Evolutionary conservation across 1,284 basidiomycete genomes (phyloP), one percentile per base, ranked within the genome.

Genomic region (Ustilago shanxiensis): DNA sequence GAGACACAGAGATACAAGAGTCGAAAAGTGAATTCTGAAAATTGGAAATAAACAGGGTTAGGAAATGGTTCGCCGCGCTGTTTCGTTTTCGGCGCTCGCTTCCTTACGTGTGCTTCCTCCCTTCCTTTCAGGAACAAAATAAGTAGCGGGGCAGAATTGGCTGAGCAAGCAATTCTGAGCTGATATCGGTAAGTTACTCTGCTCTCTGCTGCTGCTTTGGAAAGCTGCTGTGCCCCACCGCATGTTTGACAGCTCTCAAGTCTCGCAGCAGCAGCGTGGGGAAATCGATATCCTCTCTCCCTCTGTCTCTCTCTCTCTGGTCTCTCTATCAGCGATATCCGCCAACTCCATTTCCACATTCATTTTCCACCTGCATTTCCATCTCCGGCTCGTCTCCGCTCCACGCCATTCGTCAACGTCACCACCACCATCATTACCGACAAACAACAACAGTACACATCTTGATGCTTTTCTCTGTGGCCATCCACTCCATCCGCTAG

Each of bases 101-200:
- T n/a, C n/a, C n/a, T n/a, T n/a, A 6, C 7, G 37, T 16, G 1
- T 41, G 13, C 10, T 16, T n/a, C 37, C 18, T 41, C 1, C 37
- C 14, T 41, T n/a, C 18, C 11, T 14, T 16, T 41, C 37, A 41
- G 11, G 37, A 41, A n/a, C 37, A 16, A 6, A 41, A 26, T 1
- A n/a, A n/a, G 14, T 18, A 18, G 8, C 41, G 18, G 24, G 44
- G 20, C 20, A 5, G 24, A 20, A 26, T 22, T 22, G 45, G 45
- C 45, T 47, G 22, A 47, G 22, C 44, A 47, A 47, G n/a, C 44
- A 47, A 26, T 22, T 53, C 18, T 55, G 53, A 55, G 53, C 53
- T 55, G 35, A 41, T 55, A 22, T 5, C 33, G 20, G 26, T 33
- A 33, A 5, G 11, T 5, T 33, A 33, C n/a, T 33, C 31, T 5